Evolutionary conservation across 164 flowering plant genomes (phyloP).

Genomic region (Annona squamosa): DNA sequence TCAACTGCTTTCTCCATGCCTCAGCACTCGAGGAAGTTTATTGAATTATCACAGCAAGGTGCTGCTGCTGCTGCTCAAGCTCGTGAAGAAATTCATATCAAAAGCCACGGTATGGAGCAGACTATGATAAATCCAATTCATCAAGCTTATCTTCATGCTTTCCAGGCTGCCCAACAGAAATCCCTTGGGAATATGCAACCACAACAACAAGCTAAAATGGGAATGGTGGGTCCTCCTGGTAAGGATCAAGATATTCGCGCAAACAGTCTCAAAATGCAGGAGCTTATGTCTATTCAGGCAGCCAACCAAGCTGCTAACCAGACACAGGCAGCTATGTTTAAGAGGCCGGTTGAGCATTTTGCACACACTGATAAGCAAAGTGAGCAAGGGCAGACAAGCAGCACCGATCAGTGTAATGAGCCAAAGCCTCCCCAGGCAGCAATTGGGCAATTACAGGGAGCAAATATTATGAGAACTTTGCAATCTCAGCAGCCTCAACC

Average conservation of each 20-base stretch:
- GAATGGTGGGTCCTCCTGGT: conserved; percentile 42
- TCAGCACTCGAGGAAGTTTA: conserved; percentile 53
- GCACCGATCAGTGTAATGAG: conserved; percentile 47
- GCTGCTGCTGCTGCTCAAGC: conserved; percentile 30
- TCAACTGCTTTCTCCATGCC: conserved; percentile 48
- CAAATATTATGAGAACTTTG: conserved; percentile 35
- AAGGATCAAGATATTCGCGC: conserved; percentile 64
- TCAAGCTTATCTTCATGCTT: conserved; percentile 72
- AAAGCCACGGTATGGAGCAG: conserved; percentile 61
- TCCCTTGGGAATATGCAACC: conserved; percentile 43
- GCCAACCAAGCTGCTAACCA: conserved; percentile 59
- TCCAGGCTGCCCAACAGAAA: conserved; percentile 72
- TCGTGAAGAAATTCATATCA: conserved; percentile 53
- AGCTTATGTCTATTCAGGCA: conserved; percentile 54
- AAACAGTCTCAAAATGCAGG: conserved; percentile 68
- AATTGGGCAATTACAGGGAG: conserved; percentile 39
- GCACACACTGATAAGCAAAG: conserved; percentile 52
- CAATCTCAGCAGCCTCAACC: conserved; percentile 52
- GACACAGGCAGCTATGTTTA: conserved; percentile 57
- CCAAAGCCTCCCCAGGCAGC: conserved; percentile 31
- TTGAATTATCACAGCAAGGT: conserved; percentile 59
- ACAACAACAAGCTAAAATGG: conserved; percentile 63
- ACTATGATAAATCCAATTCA: conserved; percentile 49
- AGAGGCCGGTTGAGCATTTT: conserved; percentile 52
- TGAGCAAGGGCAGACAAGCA: conserved; percentile 38